Evolutionary conservation across 2,329 filamentous ascomycete species (phyloP), one percentile per base, ranked within the genome.

Genomic region (Plenodomus lindquistii): DNA sequence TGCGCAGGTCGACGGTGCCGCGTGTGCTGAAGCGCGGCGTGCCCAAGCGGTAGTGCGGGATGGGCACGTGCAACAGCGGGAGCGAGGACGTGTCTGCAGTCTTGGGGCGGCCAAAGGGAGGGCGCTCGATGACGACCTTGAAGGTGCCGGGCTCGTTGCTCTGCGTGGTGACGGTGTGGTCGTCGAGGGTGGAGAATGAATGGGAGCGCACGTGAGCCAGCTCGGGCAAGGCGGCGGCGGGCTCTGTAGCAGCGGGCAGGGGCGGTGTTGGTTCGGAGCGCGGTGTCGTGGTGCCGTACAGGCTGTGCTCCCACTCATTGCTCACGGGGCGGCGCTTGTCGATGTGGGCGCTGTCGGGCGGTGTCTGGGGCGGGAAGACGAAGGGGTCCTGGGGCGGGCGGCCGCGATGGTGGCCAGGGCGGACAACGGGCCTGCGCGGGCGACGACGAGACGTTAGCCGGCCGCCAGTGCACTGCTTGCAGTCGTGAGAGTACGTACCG

Each of bases 41-140:
- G 11, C 91, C 92, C 48, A 97, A 77, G 57, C 86, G 86, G 79
- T 92, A 95, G 47, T 89, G 87, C 29, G 92, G 91, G 42, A 96
- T 96, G 18, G 85, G 80, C 37, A 93, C 81, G 59, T 91, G 83
- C 42, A 95, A 77, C 29, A 85, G 74, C 11, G 83, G 85, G 34
- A 77, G 68, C n/a, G 73, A 72, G 35, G 69, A 65, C 16, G 71
- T 82, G 64, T 87, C 84, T 53, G 83, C 79, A 4, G 85, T 87
- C 65, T 81, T 87, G 20, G 85, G 82, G 43, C 83, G 80, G 22
- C 83, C 82, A 37, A 83, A 80, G 20, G 64, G 53, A 9, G 88
- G 83, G 54, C 89, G 82, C 42, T 91, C 87, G 62, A 95, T 93
- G 52, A 93, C 81, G 31, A 95, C 85, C 67, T 88, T 91, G 72